Conservation (phyloP, 257 asterid species). For the Solanum sejunctum region DNA sequence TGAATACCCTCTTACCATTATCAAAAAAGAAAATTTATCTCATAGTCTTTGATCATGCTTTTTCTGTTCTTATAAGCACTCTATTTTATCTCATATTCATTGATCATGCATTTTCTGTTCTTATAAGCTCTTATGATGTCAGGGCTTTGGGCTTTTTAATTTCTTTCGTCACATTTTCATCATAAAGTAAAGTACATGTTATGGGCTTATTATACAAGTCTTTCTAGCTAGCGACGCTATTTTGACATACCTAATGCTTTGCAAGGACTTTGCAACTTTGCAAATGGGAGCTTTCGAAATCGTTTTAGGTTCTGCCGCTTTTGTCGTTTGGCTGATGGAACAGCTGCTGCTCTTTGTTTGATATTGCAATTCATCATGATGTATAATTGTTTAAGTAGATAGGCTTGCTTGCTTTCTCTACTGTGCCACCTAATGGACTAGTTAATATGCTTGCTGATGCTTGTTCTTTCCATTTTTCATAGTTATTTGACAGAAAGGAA, state of each 20-base stretch:
- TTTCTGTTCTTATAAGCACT: neutral
- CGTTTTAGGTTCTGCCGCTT: neutral
- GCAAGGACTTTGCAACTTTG: neutral
- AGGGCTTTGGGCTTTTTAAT: neutral
- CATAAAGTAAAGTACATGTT: neutral
- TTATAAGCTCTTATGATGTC: neutral
- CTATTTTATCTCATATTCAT: neutral
- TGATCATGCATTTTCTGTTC: neutral
- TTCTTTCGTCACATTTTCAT: neutral
- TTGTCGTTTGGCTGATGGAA: neutral
- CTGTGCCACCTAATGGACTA: neutral
- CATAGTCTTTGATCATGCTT: neutral
- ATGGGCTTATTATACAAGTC: neutral
- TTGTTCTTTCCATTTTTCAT: conserved; percentile 5
- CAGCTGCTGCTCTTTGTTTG: neutral
- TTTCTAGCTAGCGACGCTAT: neutral
- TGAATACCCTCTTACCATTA: neutral
- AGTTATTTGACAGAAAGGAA: conserved; percentile 83
- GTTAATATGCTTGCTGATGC: neutral
- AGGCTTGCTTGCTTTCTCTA: neutral
- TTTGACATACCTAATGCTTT: neutral
- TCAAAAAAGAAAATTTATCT: neutral
- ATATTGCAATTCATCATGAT: neutral
- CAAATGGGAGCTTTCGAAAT: neutral
- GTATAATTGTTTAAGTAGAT: neutral